These are phyloP conservation scores for Mycotypha africana DNA, from an alignment of 371 early-diverging fungal species.

Conservation along the genomic window DNA sequence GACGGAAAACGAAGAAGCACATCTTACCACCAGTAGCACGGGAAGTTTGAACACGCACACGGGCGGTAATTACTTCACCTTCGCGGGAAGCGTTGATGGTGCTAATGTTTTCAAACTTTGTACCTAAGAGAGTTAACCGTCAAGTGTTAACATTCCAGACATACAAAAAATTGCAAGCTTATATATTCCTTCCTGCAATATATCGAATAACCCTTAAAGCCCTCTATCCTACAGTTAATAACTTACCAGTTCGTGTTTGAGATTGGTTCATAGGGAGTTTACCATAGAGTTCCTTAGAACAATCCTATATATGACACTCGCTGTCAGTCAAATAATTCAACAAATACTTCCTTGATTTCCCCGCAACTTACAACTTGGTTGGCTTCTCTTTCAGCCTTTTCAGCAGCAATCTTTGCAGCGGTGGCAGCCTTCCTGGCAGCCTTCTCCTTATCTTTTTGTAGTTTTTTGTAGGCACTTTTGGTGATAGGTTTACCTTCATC, in stretches of 20 bases:
- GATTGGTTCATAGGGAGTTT: conserved; percentile 86
- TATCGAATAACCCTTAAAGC: too few relatives aligned
- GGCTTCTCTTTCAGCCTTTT: conserved; percentile 80
- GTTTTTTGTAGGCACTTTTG: conserved; percentile 91
- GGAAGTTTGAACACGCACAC: conserved; percentile 88
- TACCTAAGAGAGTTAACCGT: too few relatives aligned
- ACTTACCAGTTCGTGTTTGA: conserved; percentile 58
- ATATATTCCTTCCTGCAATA: too few relatives aligned
- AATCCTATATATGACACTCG: conserved; percentile 68
- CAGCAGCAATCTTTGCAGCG: conserved; percentile 78
- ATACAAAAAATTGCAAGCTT: too few relatives aligned
- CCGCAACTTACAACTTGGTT: conserved; percentile 43
- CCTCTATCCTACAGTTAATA: too few relatives aligned
- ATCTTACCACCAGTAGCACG: conserved; percentile 87
- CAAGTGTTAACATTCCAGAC: too few relatives aligned
- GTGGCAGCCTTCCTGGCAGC: conserved; percentile 74
- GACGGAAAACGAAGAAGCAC: conserved; percentile 91
- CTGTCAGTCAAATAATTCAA: neutral
- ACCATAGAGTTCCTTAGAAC: conserved; percentile 83
- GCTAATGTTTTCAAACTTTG: conserved; percentile 45
- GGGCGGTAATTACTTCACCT: conserved; percentile 75
- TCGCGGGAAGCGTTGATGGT: conserved; percentile 59
- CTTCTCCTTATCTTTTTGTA: conserved; percentile 88
- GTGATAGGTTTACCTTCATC: conserved; percentile 89
- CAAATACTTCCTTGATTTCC: neutral